Base-by-base conservation (phyloP, 345 rosid species). In the Eucalyptus erythrocorys region DNA sequence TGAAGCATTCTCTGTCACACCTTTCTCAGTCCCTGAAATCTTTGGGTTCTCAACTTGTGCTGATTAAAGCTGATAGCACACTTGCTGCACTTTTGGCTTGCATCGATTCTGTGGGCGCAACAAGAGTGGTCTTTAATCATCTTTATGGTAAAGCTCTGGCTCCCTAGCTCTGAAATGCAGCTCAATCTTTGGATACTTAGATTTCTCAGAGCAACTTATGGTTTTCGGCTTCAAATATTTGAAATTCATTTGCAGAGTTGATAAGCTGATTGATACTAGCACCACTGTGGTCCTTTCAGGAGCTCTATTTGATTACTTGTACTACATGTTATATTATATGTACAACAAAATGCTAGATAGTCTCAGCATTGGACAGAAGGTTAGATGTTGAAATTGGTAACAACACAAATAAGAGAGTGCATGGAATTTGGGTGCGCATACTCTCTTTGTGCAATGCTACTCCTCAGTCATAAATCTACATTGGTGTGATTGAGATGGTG, bases 71-170 rank as follows among this genome's bases (percentile, higher is more conserved):
- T 9, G 91, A 95, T 37, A 94, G 95, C 91, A 96, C 96, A 2
- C 90, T 95, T 85, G 88, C 95, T 12, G 94, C 98, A 19, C 97
- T 97, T 91, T 84, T 94, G 91, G 96, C 95, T 53, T 96, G 98
- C 92, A 88, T 96, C 88, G 89, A 91, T 7, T 91, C 93, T 10
- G 90, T 91, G 1, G 96, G 95, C 2, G 99, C 97, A 1, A 96
- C 98, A 6, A 96, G 91, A 94, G 93, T 97, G 40, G 96, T 95
- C 86, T 96, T 96, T 89, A 97, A 97, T 89, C 97, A 95, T 92
- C 97, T 96, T 89, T 96, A 96, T 59, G 99, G 99, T 97, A 76
- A 76, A 76, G 82, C 47, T 76, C 82, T 76, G 82, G 27, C 82
- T 40, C 45, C 47, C 82, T 76, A 76, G 47, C 82, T 76, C 47